Evolutionary conservation across 495 filamentous ascomycete genomes (phyloP), one percentile per base, ranked within the genome.

Genomic region (Cairneyella variabilis): DNA sequence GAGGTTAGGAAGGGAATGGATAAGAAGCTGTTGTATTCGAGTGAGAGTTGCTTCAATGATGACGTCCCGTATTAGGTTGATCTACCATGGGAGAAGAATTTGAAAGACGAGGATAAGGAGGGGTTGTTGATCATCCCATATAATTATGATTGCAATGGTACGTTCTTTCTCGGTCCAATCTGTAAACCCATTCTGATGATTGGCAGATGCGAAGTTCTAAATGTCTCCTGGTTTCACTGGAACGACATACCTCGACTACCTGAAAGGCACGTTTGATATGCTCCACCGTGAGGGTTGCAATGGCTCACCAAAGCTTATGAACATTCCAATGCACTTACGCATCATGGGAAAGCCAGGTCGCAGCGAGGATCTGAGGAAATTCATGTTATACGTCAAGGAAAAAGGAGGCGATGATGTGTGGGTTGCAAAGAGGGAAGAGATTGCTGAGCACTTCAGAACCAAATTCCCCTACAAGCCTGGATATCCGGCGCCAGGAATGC

Each of bases 31-130:
- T 34, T 66, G 10, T 73, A 69, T 62, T 54, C 45, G 12, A 59
- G 56, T 32, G 70, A 73, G 45, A 56, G 57, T 20, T 53, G 40
- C n/a, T 71, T 70, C 47, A 63, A 60, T 34, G 69, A 71, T 53
- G 70, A 73, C 23, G 51, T 71, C 36, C 70, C 70, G 7, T 73
- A 70, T 54, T 70, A 66, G 67, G 48, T 64, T 20, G 69, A 71
- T 47, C 40, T 70, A 20, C 65, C 68, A 1, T 54, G 63, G n/a
- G 68, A 71, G 57, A 57, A 63, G 38, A 65, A 63, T 14, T 37
- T 43, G 10, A 49, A 47, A 1, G 51, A 56, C n/a, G 50, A 39
- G n/a, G 51, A 59, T 37, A 59, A 60, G 8, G 61, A 71, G 51
- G 69, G 68, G 28, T 51, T 70, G 54, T 60, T 73, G 25, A 65